Evolutionary conservation across 2,329 filamentous ascomycete species (phyloP).

Genomic region (Colletotrichum endophyticum): DNA sequence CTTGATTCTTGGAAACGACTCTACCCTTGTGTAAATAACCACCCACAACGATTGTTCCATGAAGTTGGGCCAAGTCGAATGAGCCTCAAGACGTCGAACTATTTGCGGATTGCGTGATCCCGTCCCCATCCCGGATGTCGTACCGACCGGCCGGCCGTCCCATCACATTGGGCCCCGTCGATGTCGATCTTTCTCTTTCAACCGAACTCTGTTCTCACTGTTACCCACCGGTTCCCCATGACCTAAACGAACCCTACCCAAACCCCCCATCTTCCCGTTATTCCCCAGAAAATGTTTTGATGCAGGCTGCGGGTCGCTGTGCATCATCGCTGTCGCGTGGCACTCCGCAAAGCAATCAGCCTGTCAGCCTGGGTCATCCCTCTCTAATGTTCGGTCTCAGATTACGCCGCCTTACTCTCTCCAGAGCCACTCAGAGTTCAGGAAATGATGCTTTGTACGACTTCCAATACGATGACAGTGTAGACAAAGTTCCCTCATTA

Average conservation of each 20-base stretch:
- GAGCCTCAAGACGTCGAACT: constrained; percentile 1
- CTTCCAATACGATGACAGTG: neutral
- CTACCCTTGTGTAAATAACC: fast-evolving
- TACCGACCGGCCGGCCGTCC: neutral
- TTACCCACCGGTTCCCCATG: neutral
- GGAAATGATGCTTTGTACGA: neutral
- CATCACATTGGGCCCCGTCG: neutral
- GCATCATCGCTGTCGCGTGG: neutral
- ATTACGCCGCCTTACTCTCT: neutral
- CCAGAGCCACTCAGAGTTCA: no score
- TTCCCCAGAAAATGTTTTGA: constrained; percentile 9
- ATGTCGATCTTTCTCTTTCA: constrained; percentile 2
- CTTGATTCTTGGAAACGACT: neutral
- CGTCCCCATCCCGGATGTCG: neutral
- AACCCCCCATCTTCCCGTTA: neutral
- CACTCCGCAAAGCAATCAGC: neutral
- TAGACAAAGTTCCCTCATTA: neutral
- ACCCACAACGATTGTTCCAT: neutral
- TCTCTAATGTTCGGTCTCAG: neutral
- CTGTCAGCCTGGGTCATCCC: neutral
- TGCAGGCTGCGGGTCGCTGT: neutral
- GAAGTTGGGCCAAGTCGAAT: neutral
- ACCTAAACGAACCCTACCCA: neutral
- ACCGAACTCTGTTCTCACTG: neutral
- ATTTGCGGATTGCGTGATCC: constrained; percentile 9